phyloP scores from a whole-genome alignment of 176 grass and related monocot species.

The Pontederia crassipes region DNA sequence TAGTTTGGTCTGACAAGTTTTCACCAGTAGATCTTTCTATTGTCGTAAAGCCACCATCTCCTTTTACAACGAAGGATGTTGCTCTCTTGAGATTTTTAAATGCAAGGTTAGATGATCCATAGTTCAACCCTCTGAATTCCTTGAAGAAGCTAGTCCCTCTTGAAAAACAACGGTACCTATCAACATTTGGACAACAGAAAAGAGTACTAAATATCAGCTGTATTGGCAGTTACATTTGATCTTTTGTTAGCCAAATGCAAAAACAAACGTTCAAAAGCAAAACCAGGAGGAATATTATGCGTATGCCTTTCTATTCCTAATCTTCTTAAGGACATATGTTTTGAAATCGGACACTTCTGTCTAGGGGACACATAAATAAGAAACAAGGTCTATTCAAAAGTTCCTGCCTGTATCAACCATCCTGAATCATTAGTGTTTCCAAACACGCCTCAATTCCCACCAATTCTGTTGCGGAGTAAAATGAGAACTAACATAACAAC shows the following conservation, averaged over 20 bases:
- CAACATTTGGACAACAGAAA: not conserved
- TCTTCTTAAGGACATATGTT: too few relatives aligned
- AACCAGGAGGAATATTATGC: too few relatives aligned
- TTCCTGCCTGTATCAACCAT: too few relatives aligned
- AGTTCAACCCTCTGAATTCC: constrained; percentile 4
- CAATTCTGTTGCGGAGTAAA: too few relatives aligned
- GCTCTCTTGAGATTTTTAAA: constrained; percentile 19
- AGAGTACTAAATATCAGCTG: not conserved
- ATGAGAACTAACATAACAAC: too few relatives aligned
- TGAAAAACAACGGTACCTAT: constrained; percentile 17
- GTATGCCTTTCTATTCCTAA: too few relatives aligned
- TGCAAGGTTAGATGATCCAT: constrained; percentile 14
- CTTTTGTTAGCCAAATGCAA: not conserved
- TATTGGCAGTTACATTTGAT: not conserved
- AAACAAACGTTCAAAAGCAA: too few relatives aligned
- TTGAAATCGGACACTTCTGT: too few relatives aligned
- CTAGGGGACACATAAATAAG: too few relatives aligned
- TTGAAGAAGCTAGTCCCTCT: constrained; percentile 16
- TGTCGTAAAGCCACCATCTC: constrained; percentile 16
- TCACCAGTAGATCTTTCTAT: constrained; percentile 24
- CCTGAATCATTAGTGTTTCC: too few relatives aligned
- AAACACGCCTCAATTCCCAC: too few relatives aligned
- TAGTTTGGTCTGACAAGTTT: constrained; percentile 9
- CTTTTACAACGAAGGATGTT: constrained; percentile 10
- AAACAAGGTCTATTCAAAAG: too few relatives aligned